A percentile compares a stretch with the other conserved stretches of the same genome.
phyloP scores from a whole-genome alignment of 2,329 filamentous ascomycete species.

The Balansia obtecta region DNA sequence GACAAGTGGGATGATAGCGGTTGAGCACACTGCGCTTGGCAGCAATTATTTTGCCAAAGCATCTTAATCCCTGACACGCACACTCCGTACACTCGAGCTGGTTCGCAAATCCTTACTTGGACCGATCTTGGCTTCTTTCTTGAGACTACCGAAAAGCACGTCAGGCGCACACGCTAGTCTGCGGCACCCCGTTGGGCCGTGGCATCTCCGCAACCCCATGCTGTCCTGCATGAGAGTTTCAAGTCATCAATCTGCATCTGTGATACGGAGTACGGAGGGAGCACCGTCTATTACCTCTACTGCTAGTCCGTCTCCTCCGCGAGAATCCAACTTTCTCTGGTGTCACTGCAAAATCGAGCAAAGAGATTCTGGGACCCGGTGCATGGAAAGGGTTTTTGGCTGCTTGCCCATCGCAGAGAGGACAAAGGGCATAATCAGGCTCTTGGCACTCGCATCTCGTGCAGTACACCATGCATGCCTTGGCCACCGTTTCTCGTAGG shows the following conservation, averaged over 20 bases:
- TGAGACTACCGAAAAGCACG: not conserved
- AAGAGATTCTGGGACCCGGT: no score
- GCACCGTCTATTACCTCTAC: not conserved
- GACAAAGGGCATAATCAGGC: not conserved
- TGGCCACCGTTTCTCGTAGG: not conserved
- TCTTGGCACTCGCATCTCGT: not conserved
- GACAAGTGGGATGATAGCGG: no score
- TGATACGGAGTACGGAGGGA: not conserved
- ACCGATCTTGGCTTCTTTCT: not conserved
- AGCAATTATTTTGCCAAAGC: no score
- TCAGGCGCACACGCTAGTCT: not conserved
- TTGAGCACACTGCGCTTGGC: no score
- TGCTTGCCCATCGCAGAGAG: no score
- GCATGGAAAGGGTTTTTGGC: no score
- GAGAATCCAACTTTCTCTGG: not conserved
- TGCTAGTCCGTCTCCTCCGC: not conserved
- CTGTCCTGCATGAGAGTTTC: not conserved
- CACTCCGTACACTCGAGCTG: no score
- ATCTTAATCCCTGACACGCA: no score
- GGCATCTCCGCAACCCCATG: not conserved
- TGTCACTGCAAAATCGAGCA: not conserved
- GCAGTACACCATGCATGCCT: not conserved
- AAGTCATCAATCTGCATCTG: not conserved
- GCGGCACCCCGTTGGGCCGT: not conserved
- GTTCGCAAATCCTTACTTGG: not conserved